Evolutionary conservation across 2,329 filamentous ascomycete species (phyloP).

Genomic region (Chalaropsis thielavioides): DNA sequence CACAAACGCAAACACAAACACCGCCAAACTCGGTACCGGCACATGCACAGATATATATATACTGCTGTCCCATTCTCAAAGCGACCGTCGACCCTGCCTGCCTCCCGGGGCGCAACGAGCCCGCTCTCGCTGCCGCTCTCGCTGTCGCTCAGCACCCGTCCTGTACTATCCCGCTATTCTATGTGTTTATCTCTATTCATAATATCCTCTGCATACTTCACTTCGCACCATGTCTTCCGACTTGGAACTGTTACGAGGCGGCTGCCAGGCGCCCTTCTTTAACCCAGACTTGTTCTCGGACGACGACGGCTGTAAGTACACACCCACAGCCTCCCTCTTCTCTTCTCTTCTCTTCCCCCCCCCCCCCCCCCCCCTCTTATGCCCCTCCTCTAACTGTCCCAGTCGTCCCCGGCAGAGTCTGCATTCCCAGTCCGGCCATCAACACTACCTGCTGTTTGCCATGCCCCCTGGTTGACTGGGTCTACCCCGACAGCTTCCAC

Average conservation of each 20-base stretch:
- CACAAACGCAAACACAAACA: background rate
- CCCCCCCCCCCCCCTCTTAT: no score
- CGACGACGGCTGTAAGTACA: slow-evolving; percentile 18
- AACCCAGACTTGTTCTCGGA: slow-evolving; percentile 13
- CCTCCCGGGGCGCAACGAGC: background rate
- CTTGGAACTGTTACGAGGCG: slow-evolving; percentile 14
- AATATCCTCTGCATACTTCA: background rate
- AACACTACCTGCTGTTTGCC: slow-evolving; percentile 66
- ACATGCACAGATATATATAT: background rate
- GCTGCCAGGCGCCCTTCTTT: slow-evolving; percentile 18
- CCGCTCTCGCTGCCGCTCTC: background rate
- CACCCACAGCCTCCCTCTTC: background rate
- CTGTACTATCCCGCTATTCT: background rate
- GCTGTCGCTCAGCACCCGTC: background rate
- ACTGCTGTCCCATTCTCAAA: background rate
- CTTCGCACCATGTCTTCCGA: slow-evolving; percentile 9
- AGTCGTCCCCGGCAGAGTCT: slow-evolving; percentile 45
- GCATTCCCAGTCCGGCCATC: slow-evolving; percentile 29
- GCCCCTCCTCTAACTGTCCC: background rate
- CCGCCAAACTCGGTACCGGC: background rate
- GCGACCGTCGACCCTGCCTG: background rate
- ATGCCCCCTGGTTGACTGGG: slow-evolving; percentile 73
- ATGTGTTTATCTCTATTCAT: background rate
- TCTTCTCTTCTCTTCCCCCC: no score
- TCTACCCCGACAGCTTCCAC: slow-evolving; percentile 45